Conservation (phyloP, 2,329 filamentous ascomycete genomes). For the Podosphaera aphanis region DNA sequence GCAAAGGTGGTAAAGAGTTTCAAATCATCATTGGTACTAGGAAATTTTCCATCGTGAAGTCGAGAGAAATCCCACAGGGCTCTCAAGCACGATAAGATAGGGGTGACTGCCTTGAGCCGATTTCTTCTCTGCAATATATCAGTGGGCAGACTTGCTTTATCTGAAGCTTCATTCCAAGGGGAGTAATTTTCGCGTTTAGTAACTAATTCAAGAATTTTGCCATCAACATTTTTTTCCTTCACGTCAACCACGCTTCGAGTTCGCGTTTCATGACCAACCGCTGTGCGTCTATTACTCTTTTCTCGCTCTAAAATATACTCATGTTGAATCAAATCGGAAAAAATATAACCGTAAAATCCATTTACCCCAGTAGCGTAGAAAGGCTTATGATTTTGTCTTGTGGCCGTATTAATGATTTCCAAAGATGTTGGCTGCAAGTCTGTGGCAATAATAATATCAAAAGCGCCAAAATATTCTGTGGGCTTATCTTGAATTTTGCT, state of each 20-base stretch:
- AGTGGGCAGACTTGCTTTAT: conserved; percentile 46
- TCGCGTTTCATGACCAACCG: conserved; percentile 40
- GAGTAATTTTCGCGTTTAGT: conserved; percentile 83
- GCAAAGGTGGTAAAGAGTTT: conserved; percentile 55
- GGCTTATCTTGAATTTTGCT: conserved; percentile 42
- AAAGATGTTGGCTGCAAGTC: conserved; percentile 58
- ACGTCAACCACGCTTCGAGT: conserved; percentile 56
- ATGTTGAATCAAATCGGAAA: conserved; percentile 77
- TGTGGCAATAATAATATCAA: conserved; percentile 73
- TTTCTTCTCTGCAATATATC: conserved; percentile 48
- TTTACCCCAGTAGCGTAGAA: conserved; percentile 80
- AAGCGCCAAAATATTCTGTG: conserved; percentile 52
- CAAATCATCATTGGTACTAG: conserved; percentile 37
- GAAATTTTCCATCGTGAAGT: conserved; percentile 26
- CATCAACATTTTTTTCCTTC: conserved; percentile 43
- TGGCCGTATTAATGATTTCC: conserved; percentile 63
- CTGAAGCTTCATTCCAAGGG: conserved; percentile 60
- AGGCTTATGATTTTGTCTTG: conserved; percentile 50
- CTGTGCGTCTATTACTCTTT: conserved; percentile 47
- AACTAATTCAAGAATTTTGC: conserved; percentile 59
- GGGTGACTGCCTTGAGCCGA: conserved; percentile 53
- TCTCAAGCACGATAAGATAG: conserved; percentile 63
- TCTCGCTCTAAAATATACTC: conserved; percentile 74
- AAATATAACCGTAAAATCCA: conserved; percentile 85
- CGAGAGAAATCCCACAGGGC: conserved; percentile 76